Evolutionary conservation across 179 eudicot species (phyloP), one percentile per base, ranked within the genome.

Genomic region (Spinacia oleracea): DNA sequence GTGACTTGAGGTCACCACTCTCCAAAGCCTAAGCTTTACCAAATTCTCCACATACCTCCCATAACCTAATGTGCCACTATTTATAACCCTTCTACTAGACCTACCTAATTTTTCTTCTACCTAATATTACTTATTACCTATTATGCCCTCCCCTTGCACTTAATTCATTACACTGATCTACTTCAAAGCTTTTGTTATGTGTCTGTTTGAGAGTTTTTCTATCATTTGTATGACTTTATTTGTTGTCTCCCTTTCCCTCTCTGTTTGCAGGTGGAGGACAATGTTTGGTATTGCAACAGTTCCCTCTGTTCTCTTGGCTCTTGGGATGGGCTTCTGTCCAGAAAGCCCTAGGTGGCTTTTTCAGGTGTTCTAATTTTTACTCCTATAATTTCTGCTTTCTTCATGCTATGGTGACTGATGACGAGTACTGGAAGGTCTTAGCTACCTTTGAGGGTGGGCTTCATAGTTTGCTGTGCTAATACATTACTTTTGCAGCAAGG

Each of bases 301-400:
- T 70, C 99, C 98, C 66, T 90, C 99, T 64, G 87, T 96, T 67
- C 78, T 96, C 70, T 80, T 96, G 88, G 98, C 94, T 73, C 79
- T 96, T 42, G 99, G 98, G 84, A 96, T 96, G 99, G 81, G 87
- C 59, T 81, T 96, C 84, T 90, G 96, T 83, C 99, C 99, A 29
- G 99, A 96, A 89, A 96, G 98, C 83, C 99, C 99, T 59, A 81
- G 96, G 69, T 96, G 99, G 98, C 97, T 93, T 82, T 92, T 82
- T 74, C 99, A 96, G 98, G 99, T 96, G 72, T 43, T 68, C 64
- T 56, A 14, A 38, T 42, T 14, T 42, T 10, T 64, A 76, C 59
- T 75, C 23, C 53, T 56, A 7, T 9, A 40, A 21, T 43, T 46
- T 50, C 9, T 20, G 29, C 67, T 62, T 69, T 35, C 38, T 72